phyloP scores from a whole-genome alignment of 2,329 filamentous ascomycete species.

The Fusarium neocosmosporiellum region DNA sequence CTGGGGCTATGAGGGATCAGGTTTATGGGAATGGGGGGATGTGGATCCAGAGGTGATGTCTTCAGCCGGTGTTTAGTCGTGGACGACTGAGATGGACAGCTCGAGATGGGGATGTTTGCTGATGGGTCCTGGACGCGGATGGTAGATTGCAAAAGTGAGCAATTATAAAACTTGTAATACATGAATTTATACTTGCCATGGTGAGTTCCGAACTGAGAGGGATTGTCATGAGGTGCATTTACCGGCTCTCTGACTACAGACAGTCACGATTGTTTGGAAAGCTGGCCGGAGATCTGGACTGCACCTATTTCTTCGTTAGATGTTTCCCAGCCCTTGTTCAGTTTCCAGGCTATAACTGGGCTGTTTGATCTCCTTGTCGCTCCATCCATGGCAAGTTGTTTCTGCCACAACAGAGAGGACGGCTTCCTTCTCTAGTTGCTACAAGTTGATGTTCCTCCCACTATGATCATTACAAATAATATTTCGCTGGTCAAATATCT shows the following conservation, averaged over 20 bases:
- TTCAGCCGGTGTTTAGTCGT: not conserved
- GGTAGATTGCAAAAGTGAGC: not conserved
- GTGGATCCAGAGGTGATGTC: constrained; percentile 54
- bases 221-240: not conserved
- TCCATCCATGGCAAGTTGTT: not conserved
- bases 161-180: not conserved
- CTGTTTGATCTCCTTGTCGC: not conserved
- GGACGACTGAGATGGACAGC: too few relatives aligned
- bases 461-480: not conserved
- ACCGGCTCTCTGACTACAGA: too few relatives aligned
- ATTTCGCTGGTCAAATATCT: not conserved
- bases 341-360: too few relatives aligned
- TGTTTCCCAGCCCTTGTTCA: too few relatives aligned
- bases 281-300: too few relatives aligned
- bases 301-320: too few relatives aligned
- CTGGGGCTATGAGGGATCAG: constrained; percentile 60
- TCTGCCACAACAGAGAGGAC: not conserved
- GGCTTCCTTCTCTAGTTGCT: not conserved
- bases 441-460: not conserved
- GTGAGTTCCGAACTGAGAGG: not conserved
- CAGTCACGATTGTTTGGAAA: not conserved
- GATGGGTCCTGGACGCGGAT: not conserved
- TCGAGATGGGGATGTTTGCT: too few relatives aligned
- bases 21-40: constrained; percentile 61
- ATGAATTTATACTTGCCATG: not conserved